A percentile compares a stretch with the other conserved stretches of the same genome.
phyloP scores from a whole-genome alignment of 129 eudicot genomes.

The sunflower (Helianthus annuus) region DNA sequence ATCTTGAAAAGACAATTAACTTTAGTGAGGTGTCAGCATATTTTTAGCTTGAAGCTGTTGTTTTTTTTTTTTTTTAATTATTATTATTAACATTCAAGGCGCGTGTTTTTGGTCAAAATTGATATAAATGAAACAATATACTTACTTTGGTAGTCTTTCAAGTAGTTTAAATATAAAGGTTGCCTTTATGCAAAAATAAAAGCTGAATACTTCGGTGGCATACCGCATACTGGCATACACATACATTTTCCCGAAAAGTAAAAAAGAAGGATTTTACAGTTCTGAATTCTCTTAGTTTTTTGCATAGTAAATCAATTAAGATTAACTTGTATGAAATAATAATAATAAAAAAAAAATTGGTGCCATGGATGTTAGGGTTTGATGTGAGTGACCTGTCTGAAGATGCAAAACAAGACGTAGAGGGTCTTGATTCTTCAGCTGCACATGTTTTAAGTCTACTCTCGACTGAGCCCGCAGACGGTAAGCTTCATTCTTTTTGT shows the following conservation, averaged over 20 bases:
- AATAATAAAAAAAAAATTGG: not conserved
- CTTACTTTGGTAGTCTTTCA: not conserved
- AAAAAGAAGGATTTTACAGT: not conserved
- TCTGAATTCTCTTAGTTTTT: constrained; percentile 2
- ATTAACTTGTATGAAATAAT: constrained; percentile 20
- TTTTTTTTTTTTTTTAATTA: too few relatives aligned
- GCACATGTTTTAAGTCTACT: constrained; percentile 75
- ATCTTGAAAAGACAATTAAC: not conserved
- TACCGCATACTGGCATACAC: not conserved
- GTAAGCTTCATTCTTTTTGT: constrained; percentile 39
- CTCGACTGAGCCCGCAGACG: constrained; percentile 60
- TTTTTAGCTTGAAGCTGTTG: not conserved
- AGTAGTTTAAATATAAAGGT: not conserved
- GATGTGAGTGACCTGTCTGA: constrained; percentile 76
- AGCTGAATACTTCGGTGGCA: not conserved
- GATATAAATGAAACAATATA: not conserved
- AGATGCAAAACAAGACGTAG: constrained; percentile 60
- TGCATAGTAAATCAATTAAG: constrained; percentile 15
- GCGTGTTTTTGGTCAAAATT: not conserved
- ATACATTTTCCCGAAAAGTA: not conserved
- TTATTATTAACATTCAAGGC: not conserved
- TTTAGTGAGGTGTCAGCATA: not conserved
- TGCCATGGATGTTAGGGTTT: constrained; percentile 55
- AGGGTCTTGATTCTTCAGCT: constrained; percentile 82
- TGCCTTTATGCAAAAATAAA: not conserved